Base-by-base conservation (phyloP, 768 basidiomycete genomes). In the Suillus subalutaceus region DNA sequence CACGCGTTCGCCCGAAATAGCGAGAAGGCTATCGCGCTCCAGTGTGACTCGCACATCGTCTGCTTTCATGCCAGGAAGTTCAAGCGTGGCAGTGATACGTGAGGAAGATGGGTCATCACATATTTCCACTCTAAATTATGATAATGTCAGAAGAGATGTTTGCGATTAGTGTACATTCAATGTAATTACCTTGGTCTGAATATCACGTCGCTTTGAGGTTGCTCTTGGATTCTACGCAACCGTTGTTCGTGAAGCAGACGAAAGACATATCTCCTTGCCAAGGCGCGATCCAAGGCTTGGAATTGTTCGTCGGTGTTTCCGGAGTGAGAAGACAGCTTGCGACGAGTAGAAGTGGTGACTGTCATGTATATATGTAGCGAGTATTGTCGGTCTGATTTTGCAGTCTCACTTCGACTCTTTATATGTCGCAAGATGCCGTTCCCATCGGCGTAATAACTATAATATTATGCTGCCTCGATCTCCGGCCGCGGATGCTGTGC, bases 11-110 rank as follows among this genome's bases (percentile, higher is more conserved):
- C 81, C 82, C 4, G 79, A 77, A 52, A 82, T 65, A 52, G 79
- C 68, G 20, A 82, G 75, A 0, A 63, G 58, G 3, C 72, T 72
- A 65, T 72, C 65, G 41, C 69, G 69, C 43, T 78, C 77, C 0
- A 82, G 68, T 37, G 75, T 74, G 6, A 83, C 74, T 13, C 66
- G 71, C 5, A 82, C 67, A 16, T 81, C 75, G 26, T 79, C 75
- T 23, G 73, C 71, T 37, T 75, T 75, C 63, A 83, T 69, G 23
- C 81, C 81, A 20, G 81, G 81, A 20, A 83, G 73, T 63, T 82
- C 81, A 10, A 82, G 72, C 1, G 71, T 70, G 8, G 82, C 81
- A 20, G 72, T 74, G 52, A 81, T 71, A 57, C 72, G 70, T 5
- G 76, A 72, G 16, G 71, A 74, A 1, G 71, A 66, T 1, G 78